Base-by-base conservation (phyloP, 495 filamentous ascomycete species). In the Neurospora tetraspora region DNA sequence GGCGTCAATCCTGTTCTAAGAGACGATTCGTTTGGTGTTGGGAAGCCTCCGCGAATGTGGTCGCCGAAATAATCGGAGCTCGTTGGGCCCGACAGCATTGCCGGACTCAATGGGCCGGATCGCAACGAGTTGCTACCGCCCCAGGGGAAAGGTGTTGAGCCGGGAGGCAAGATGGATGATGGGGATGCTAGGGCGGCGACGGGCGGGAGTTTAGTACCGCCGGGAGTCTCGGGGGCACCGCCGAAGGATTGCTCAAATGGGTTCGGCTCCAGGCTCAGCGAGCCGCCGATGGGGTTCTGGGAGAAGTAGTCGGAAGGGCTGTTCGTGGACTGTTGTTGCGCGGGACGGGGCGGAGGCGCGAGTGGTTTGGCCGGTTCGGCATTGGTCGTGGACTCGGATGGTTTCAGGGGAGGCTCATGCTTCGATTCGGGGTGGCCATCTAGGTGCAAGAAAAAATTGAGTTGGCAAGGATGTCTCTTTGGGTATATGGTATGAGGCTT, bases 11-110 rank as follows among this genome's bases (percentile, higher is more conserved):
- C 96, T 20, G 93, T 96, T 53, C 96, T 88, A 20, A 99, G 85
- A 2, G 93, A 96, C 1, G 94, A 98, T 82, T 99, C 96, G 89
- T 98, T 98, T 4, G 96, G 96, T 3, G 96, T 98, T n/a, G 91
- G 91, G 79, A 98, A 96, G 39, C 91, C 88, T 69, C 92, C 90
- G 74, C 93, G 85, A 71, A 96, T 88, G 79, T 95, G 92, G 79
- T 97, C 94, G 76, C 85, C 89, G 73, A 91, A 88, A 75, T 91
- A 85, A 82, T 91, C 83, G 82, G 85, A 65, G 3, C 14, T 86
- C 68, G 91, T 88, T 23, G 92, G 96, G 40, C 94, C 96, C 68
- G 94, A 91, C 27, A 99, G 90, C 96, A 99, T 99, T 71, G 96
- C 96, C 82, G 96, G 96, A 80, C 96, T 98, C 77, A 99, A 81